Conservation (phyloP, 148 eudicot species). For the Gaultheria prostrata region DNA sequence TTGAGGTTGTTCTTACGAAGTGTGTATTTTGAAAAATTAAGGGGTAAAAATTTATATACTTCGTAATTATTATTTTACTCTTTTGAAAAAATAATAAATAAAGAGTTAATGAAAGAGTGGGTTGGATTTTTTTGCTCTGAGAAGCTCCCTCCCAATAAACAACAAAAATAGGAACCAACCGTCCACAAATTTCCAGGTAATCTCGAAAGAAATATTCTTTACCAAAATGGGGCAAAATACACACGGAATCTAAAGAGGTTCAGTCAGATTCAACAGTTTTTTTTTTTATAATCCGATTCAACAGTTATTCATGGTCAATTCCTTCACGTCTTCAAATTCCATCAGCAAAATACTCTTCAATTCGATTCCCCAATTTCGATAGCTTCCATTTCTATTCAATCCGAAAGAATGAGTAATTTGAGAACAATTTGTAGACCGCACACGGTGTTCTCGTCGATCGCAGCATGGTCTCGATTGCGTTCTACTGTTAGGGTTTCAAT, state of each 20-base stretch:
- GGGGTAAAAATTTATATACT: too few relatives aligned
- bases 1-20: too few relatives aligned
- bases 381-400: background rate
- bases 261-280: constrained; percentile 13
- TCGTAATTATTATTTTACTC: too few relatives aligned
- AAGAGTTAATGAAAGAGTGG: too few relatives aligned
- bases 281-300: too few relatives aligned
- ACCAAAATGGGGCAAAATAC: background rate
- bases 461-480: constrained; percentile 23
- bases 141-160: background rate
- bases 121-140: too few relatives aligned
- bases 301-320: constrained; percentile 9
- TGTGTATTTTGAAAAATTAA: too few relatives aligned
- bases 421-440: constrained; percentile 59
- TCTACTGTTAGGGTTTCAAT: constrained; percentile 37
- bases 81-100: too few relatives aligned
- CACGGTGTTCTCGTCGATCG: constrained; percentile 51
- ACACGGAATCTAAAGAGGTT: background rate
- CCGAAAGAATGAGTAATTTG: constrained; percentile 54
- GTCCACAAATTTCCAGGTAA: background rate
- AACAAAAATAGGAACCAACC: background rate
- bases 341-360: background rate
- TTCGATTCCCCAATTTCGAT: background rate
- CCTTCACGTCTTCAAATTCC: constrained; percentile 24
- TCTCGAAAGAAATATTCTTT: background rate